These are phyloP conservation scores for Pseudogymnoascus sp. DNA, from an alignment of 2,329 filamentous ascomycete species.

Conservation along the genomic window DNA sequence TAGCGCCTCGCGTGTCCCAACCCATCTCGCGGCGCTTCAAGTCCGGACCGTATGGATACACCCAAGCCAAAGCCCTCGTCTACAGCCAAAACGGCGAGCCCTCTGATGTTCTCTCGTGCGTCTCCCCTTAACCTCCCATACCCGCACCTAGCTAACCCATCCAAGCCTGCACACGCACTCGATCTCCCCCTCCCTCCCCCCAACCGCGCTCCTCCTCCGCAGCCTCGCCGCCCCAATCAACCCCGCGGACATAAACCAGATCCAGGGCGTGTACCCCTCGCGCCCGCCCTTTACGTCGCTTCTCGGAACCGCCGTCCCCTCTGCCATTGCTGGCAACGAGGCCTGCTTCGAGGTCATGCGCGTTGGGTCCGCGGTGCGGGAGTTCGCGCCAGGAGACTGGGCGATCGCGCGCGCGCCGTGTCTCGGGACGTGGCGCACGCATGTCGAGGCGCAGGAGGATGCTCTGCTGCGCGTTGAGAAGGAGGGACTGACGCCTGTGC, in stretches of 20 bases:
- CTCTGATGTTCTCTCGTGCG: conserved; percentile 57
- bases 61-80: conserved; percentile 74
- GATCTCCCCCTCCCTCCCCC: conserved; percentile 66
- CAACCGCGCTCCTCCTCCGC: conserved; percentile 65
- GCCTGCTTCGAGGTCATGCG: conserved; percentile 85
- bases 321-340: conserved; percentile 81
- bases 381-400: conserved; percentile 74
- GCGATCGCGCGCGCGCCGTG: conserved; percentile 78
- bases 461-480: conserved; percentile 65
- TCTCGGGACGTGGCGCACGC: conserved; percentile 92
- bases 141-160: background rate
- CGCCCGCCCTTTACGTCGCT: conserved; percentile 69
- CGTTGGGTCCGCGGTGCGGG: conserved; percentile 45
- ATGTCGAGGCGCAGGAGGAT: conserved; percentile 59
- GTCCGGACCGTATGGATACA: conserved; percentile 65
- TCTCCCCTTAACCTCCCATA: background rate
- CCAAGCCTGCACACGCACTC: conserved; percentile 63
- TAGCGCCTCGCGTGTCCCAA: conserved; percentile 6
- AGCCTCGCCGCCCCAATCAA: conserved; percentile 90
- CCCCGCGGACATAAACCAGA: conserved; percentile 94
- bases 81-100: conserved; percentile 71
- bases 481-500: conserved; percentile 62
- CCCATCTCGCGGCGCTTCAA: conserved; percentile 34
- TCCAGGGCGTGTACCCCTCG: conserved; percentile 91
- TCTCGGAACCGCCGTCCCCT: conserved; percentile 69